Evolutionary conservation across 1,284 basidiomycete species (phyloP).

Genomic region (Moniliophthora roreri): DNA sequence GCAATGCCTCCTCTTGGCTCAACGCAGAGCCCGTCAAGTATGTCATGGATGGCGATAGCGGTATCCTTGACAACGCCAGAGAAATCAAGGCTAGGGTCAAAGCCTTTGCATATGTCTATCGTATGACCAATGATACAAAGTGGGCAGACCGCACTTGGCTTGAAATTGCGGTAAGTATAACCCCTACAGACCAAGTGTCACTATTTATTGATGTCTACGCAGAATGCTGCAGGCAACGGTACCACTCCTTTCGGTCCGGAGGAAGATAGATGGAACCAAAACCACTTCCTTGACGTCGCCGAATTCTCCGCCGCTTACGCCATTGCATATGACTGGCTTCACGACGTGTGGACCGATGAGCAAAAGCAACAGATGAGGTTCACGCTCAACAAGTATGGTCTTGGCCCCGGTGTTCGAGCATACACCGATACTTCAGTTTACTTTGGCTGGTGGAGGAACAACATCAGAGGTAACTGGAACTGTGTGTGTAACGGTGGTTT

Average conservation of each 20-base stretch:
- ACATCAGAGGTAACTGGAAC: conserved; percentile 90
- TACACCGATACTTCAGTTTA: conserved; percentile 41
- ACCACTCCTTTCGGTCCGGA: conserved; percentile 60
- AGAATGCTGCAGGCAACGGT: conserved; percentile 50
- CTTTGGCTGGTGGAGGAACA: conserved; percentile 61
- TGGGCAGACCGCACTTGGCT: conserved; percentile 85
- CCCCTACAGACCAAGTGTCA: neutral
- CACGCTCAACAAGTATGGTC: conserved; percentile 81
- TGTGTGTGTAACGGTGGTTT: conserved; percentile 95
- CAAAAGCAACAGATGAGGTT: conserved; percentile 73
- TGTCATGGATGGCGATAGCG: conserved; percentile 79
- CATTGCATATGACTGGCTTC: conserved; percentile 95
- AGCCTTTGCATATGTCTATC: conserved; percentile 90
- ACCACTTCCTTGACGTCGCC: conserved; percentile 93
- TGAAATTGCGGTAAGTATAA: conserved; percentile 70
- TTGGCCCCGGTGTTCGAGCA: conserved; percentile 60
- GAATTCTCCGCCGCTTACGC: conserved; percentile 88
- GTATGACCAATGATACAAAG: conserved; percentile 86
- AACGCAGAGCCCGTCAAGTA: conserved; percentile 68
- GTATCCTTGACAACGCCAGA: conserved; percentile 92
- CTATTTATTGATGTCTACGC: conserved; percentile 6
- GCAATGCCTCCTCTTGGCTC: conserved; percentile 80
- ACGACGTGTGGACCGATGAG: conserved; percentile 78
- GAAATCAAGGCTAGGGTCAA: conserved; percentile 91
- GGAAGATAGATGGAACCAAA: conserved; percentile 77